Conservation (phyloP, 352 stramenopile genomes). For the Pythium volutum region DNA sequence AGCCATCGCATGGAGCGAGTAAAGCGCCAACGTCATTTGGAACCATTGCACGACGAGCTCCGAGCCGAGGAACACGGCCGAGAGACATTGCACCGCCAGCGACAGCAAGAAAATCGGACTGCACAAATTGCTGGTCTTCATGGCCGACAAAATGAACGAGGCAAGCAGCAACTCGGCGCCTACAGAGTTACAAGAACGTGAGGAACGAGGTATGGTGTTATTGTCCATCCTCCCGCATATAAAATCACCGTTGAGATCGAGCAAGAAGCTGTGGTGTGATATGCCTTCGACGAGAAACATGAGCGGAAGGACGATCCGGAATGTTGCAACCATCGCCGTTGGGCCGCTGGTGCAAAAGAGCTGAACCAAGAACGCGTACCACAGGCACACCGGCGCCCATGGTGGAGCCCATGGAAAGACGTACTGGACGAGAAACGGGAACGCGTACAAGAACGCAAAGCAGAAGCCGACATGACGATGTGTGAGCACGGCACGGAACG, state of each 20-base stretch:
- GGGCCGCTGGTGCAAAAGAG: conserved; percentile 82
- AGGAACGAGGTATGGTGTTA: not conserved
- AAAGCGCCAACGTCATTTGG: conserved; percentile 77
- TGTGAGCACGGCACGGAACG: conserved; percentile 79
- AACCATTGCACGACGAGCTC: conserved; percentile 84
- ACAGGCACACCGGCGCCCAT: conserved; percentile 86
- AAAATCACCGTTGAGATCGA: conserved; percentile 79
- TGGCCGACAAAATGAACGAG: conserved; percentile 82
- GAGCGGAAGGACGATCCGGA: conserved; percentile 79
- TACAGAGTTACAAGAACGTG: not conserved
- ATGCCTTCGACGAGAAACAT: conserved; percentile 87
- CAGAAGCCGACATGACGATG: conserved; percentile 86
- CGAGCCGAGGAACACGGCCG: conserved; percentile 78
- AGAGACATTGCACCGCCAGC: conserved; percentile 67
- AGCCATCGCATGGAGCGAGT: conserved; percentile 79
- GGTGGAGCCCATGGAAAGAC: conserved; percentile 86
- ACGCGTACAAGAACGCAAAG: conserved; percentile 86
- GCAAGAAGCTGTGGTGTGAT: conserved; percentile 85
- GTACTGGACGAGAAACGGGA: conserved; percentile 84
- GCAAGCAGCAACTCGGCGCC: conserved; percentile 78
- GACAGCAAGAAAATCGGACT: conserved; percentile 84
- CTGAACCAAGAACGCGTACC: conserved; percentile 89
- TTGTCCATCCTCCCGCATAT: not conserved
- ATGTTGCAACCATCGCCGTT: conserved; percentile 83
- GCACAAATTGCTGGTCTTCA: conserved; percentile 85